Evolutionary conservation across 2,329 filamentous ascomycete species (phyloP).

Genomic region (Ceratocystis harringtonii): DNA sequence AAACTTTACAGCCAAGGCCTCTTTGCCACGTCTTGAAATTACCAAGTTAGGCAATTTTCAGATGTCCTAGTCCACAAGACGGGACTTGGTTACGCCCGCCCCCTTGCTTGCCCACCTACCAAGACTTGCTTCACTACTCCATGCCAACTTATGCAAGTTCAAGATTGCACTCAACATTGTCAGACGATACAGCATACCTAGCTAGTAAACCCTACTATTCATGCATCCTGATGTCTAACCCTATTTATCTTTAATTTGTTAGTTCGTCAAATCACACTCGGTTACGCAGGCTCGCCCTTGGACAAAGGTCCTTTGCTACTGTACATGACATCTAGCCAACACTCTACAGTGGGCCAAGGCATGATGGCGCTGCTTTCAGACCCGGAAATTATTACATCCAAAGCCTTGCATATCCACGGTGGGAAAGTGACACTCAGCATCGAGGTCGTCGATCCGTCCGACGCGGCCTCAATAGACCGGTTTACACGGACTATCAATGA

Average conservation of each 20-base stretch:
- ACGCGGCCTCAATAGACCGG: conserved; percentile 3
- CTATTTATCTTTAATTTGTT: background rate
- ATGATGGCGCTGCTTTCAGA: background rate
- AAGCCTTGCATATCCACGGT: background rate
- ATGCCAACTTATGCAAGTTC: background rate
- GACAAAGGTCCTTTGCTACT: background rate
- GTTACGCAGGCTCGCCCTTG: background rate
- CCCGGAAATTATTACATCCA: background rate
- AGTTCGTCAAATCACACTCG: conserved; percentile 9
- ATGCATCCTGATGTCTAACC: background rate
- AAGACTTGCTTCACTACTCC: background rate
- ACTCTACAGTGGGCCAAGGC: background rate
- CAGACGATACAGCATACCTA: background rate
- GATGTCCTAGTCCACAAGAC: background rate
- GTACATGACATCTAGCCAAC: conserved; percentile 4
- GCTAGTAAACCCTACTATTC: background rate
- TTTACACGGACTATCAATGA: conserved; percentile 1
- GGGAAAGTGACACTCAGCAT: conserved; percentile 7
- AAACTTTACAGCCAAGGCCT: background rate
- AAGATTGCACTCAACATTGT: background rate
- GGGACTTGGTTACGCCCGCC: background rate
- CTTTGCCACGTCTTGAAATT: background rate
- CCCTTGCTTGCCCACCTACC: background rate
- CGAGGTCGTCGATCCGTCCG: conserved; percentile 5
- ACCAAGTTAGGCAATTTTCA: background rate